phyloP scores from a whole-genome alignment of 2,329 filamentous ascomycete genomes.

The Fusarium duplospermum region DNA sequence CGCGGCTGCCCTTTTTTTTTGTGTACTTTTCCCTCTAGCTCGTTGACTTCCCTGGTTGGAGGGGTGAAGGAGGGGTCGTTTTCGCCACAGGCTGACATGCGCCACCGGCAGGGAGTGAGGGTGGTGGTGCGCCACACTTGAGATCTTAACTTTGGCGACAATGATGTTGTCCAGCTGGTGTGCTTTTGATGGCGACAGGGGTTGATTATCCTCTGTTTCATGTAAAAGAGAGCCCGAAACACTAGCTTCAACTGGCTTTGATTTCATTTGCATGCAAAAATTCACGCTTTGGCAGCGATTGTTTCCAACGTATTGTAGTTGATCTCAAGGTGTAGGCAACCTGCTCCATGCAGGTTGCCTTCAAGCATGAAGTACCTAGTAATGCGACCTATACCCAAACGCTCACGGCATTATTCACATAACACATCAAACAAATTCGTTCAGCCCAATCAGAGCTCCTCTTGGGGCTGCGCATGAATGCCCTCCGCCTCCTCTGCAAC shows the following conservation, averaged over 20 bases:
- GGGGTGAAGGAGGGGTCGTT: constrained; percentile 42
- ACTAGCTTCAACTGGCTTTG: not conserved
- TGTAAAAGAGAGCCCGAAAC: not conserved
- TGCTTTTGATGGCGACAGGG: not conserved
- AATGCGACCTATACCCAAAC: not conserved
- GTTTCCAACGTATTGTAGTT: not conserved
- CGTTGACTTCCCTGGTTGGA: constrained; percentile 34
- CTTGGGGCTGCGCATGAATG: constrained; percentile 21
- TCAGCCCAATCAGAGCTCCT: constrained; percentile 24
- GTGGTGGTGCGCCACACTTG: constrained; percentile 9
- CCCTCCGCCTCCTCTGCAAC: constrained; percentile 8
- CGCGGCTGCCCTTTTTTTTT: constrained; percentile 34
- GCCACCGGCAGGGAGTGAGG: constrained; percentile 11
- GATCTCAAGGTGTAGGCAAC: not conserved
- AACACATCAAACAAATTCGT: not conserved
- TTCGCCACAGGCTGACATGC: constrained; percentile 36
- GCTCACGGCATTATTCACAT: not conserved
- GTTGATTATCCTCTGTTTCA: not conserved
- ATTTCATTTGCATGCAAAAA: not conserved
- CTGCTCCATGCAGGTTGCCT: not conserved
- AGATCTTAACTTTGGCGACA: constrained; percentile 5
- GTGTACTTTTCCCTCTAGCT: constrained; percentile 31
- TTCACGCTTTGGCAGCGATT: not conserved
- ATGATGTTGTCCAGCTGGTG: not conserved
- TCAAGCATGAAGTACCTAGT: not conserved